Percentiles rank a stretch among this genome's conserved stretches.
Conservation (phyloP, 2,329 filamentous ascomycete genomes). For the Sporothrix pallida region DNA sequence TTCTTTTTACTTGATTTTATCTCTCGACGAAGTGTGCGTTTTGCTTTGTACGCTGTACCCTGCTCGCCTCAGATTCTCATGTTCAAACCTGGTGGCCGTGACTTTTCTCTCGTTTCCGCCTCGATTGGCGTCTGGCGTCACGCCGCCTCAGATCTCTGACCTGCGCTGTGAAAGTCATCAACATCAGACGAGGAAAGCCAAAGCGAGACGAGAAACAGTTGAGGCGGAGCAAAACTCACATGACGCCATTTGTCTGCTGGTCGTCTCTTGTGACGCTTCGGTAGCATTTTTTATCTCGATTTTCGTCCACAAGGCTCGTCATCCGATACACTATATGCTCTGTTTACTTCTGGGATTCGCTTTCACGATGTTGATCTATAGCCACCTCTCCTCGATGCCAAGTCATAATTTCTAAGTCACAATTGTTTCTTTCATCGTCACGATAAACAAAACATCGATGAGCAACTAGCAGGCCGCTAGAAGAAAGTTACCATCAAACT, state of each 20-base stretch:
- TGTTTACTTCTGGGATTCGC: too few relatives aligned
- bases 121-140: neutral
- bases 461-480: constrained; percentile 1
- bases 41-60: neutral
- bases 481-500: neutral
- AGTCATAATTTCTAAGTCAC: neutral
- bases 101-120: constrained; percentile 10
- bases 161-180: neutral
- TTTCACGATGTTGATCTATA: too few relatives aligned
- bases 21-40: neutral
- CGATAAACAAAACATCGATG: constrained; percentile 26
- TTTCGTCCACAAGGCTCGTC: too few relatives aligned
- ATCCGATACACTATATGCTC: too few relatives aligned
- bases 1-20: neutral
- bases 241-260: too few relatives aligned
- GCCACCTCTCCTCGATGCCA: neutral
- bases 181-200: constrained; percentile 27
- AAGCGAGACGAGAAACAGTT: neutral
- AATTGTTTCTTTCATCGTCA: neutral
- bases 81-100: constrained; percentile 9
- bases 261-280: neutral
- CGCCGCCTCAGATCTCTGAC: neutral
- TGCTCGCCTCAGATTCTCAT: neutral
- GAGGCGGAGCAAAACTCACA: neutral
- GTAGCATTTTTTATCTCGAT: neutral